phyloP scores from a whole-genome alignment of 1,284 basidiomycete species.

The Rhizopogon parksii region DNA sequence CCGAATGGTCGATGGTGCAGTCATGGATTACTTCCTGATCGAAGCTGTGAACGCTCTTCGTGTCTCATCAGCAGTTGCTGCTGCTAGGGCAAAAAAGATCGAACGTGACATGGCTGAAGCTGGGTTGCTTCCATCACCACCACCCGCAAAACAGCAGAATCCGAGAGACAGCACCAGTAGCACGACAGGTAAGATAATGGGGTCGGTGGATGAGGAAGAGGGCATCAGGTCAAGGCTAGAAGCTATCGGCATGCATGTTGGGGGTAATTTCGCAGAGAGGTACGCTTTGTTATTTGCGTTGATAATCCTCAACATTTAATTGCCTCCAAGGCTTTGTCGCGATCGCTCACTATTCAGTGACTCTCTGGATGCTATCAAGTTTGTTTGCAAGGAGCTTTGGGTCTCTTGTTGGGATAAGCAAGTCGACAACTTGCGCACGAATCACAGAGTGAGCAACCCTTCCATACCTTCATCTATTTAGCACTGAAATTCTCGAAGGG shows the following conservation, averaged over 20 bases:
- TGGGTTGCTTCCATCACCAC: conserved; percentile 52
- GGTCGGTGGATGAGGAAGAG: conserved; percentile 54
- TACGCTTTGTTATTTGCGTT: conserved; percentile 30
- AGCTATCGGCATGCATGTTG: conserved; percentile 80
- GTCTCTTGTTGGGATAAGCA: conserved; percentile 84
- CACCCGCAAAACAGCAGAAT: conserved; percentile 34
- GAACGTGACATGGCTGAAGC: conserved; percentile 72
- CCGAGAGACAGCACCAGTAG: conserved; percentile 33
- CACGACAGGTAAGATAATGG: conserved; percentile 12
- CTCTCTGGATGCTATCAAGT: conserved; percentile 89
- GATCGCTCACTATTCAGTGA: conserved; percentile 72
- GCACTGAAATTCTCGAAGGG: conserved; percentile 46
- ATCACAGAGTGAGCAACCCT: conserved; percentile 65
- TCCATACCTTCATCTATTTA: background rate
- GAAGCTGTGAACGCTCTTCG: conserved; percentile 69
- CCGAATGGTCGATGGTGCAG: conserved; percentile 63
- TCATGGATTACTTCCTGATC: conserved; percentile 82
- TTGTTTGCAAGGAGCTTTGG: conserved; percentile 96
- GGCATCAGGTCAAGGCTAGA: conserved; percentile 68
- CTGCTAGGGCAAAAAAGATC: conserved; percentile 53
- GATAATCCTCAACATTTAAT: background rate
- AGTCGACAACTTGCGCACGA: conserved; percentile 91
- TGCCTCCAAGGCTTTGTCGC: conserved; percentile 54
- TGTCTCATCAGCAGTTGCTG: conserved; percentile 64
- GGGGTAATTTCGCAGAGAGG: conserved; percentile 82